Percentiles rank a stretch among this genome's conserved stretches.
These are phyloP conservation scores for Metarhizium sp. DNA, from an alignment of 2,329 filamentous ascomycete genomes.

Conservation along the genomic window DNA sequence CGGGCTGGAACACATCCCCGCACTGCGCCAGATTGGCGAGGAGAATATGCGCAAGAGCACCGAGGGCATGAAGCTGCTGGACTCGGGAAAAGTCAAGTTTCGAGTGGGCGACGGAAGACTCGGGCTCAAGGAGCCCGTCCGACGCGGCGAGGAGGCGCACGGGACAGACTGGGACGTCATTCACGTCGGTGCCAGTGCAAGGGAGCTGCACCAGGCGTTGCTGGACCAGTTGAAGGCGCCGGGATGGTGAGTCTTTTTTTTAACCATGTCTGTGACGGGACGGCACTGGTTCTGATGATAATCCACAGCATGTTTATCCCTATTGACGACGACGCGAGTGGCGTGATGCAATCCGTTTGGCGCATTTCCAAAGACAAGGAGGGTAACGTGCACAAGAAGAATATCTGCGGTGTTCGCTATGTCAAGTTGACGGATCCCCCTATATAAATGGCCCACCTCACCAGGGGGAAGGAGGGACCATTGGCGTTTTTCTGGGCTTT, in stretches of 20 bases:
- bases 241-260: slow-evolving; percentile 42
- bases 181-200: slow-evolving; percentile 84
- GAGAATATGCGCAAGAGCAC: slow-evolving; percentile 56
- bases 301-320: slow-evolving; percentile 61
- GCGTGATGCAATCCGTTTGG: slow-evolving; percentile 57
- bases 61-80: slow-evolving; percentile 50
- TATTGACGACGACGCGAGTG: slow-evolving; percentile 45
- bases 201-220: slow-evolving; percentile 59
- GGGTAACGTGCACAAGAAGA: slow-evolving; percentile 51
- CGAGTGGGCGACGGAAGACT: slow-evolving; percentile 65
- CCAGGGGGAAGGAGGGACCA: too few relatives aligned
- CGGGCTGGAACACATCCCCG: slow-evolving; percentile 64
- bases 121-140: slow-evolving; percentile 42
- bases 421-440: slow-evolving; percentile 69
- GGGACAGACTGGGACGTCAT: slow-evolving; percentile 75
- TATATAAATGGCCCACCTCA: neutral
- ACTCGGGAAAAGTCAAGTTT: slow-evolving; percentile 58
- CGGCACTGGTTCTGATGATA: neutral
- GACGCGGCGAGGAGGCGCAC: slow-evolving; percentile 36
- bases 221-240: slow-evolving; percentile 70
- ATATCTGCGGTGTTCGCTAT: slow-evolving; percentile 63
- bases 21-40: slow-evolving; percentile 52
- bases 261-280: neutral
- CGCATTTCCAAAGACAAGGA: slow-evolving; percentile 61
- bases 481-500: too few relatives aligned